Evolutionary conservation across 129 eudicot species (phyloP).

Genomic region (Solidago caesia): DNA sequence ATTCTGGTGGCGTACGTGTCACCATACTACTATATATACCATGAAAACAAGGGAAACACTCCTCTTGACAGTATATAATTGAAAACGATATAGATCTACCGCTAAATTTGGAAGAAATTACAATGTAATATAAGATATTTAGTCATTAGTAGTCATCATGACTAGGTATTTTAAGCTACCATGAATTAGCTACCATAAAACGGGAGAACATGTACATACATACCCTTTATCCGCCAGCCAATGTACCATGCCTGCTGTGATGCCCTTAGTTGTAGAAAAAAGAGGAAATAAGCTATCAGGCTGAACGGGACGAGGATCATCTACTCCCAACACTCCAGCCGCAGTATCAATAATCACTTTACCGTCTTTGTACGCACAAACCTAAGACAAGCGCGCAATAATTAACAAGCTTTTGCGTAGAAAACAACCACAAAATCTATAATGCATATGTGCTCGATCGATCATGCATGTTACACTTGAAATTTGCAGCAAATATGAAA

Average conservation of each 20-base stretch:
- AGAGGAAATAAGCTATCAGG: conserved; percentile 78
- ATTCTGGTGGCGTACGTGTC: no score
- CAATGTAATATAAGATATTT: no score
- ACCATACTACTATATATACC: no score
- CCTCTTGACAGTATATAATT: no score
- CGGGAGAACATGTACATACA: neutral
- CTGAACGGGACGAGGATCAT: conserved; percentile 89
- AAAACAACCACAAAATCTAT: neutral
- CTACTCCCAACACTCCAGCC: conserved; percentile 81
- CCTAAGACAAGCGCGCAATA: conserved; percentile 30
- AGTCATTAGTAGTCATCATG: no score
- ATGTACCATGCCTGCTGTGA: conserved; percentile 78
- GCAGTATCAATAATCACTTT: conserved; percentile 87
- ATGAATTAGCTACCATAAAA: no score
- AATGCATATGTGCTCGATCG: neutral
- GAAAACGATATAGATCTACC: no score
- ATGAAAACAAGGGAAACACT: no score
- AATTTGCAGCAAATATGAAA: no score
- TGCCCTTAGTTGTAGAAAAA: conserved; percentile 77
- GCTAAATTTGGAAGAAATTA: no score
- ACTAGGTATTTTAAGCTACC: no score
- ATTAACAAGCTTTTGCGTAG: neutral
- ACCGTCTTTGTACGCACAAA: conserved; percentile 93
- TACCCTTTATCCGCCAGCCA: conserved; percentile 86
- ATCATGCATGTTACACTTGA: neutral